Conservation (phyloP, 768 basidiomycete species). For the Rubroboletus satanas region DNA sequence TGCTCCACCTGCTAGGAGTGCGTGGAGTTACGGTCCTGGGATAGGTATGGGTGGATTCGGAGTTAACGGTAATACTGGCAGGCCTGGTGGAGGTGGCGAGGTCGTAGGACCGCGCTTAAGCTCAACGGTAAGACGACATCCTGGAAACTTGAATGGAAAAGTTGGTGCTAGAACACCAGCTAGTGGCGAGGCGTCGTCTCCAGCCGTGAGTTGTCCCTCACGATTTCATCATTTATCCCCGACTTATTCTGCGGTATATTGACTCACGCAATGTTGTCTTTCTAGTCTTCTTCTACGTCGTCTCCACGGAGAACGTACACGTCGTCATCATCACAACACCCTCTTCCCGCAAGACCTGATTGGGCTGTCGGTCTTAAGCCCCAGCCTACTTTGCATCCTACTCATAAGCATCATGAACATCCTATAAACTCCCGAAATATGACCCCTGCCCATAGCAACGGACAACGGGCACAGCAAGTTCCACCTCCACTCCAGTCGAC, state of each 20-base stretch:
- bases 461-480: constrained; percentile 34
- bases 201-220: constrained; percentile 53
- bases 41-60: constrained; percentile 45
- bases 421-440: constrained; percentile 35
- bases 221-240: background rate
- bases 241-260: background rate
- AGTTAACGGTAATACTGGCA: constrained; percentile 27
- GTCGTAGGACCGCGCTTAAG: constrained; percentile 65
- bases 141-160: constrained; percentile 49
- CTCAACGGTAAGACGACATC: constrained; percentile 43
- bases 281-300: constrained; percentile 72
- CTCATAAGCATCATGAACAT: constrained; percentile 54
- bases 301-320: constrained; percentile 76
- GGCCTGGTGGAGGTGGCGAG: constrained; percentile 36
- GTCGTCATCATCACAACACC: constrained; percentile 70
- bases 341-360: constrained; percentile 78
- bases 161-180: constrained; percentile 56
- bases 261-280: constrained; percentile 17
- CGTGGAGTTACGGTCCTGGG: constrained; percentile 75
- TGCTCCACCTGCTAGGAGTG: constrained; percentile 42
- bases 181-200: constrained; percentile 74
- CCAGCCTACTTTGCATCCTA: constrained; percentile 59
- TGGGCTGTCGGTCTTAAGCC: constrained; percentile 87
- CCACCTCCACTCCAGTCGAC: constrained; percentile 48
- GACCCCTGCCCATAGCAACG: constrained; percentile 36